Percentiles rank a stretch among this genome's conserved stretches.
These are phyloP conservation scores for Camillea tinctor DNA, from an alignment of 2,329 filamentous ascomycete genomes.

Conservation along the genomic window DNA sequence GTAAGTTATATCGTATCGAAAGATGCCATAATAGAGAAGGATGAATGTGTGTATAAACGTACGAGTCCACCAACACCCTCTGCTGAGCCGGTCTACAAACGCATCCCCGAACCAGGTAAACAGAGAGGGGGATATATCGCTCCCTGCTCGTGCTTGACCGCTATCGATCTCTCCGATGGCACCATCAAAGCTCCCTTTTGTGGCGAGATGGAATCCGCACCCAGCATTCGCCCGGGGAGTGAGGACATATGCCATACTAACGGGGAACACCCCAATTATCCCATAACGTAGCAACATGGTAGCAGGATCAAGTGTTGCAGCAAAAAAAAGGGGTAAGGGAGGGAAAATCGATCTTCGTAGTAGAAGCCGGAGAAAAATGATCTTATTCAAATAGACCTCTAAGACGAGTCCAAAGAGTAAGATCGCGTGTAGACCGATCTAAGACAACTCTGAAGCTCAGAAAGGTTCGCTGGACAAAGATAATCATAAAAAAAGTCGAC, in stretches of 20 bases:
- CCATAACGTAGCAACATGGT: not conserved
- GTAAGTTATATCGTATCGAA: too few species aligned
- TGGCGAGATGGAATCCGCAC: slow-evolving; percentile 54
- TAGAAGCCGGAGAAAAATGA: not conserved
- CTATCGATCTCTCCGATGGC: slow-evolving; percentile 58
- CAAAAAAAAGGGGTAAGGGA: too few species aligned
- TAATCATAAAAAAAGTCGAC: not conserved
- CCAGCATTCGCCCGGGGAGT: slow-evolving; percentile 41
- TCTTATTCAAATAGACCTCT: not conserved
- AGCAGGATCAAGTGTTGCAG: not conserved
- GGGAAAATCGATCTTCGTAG: not conserved
- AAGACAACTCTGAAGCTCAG: not conserved
- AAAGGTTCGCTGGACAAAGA: not conserved
- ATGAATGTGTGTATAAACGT: slow-evolving; percentile 13
- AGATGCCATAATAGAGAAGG: not conserved
- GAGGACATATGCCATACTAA: slow-evolving; percentile 29
- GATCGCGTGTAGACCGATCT: not conserved
- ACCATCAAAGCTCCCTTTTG: slow-evolving; percentile 49
- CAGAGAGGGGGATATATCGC: slow-evolving; percentile 43
- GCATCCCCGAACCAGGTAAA: slow-evolving; percentile 56
- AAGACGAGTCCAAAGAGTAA: not conserved
- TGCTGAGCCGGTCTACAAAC: slow-evolving; percentile 54
- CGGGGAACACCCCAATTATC: slow-evolving; percentile 18
- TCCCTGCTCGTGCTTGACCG: slow-evolving; percentile 61
- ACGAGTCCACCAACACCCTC: slow-evolving; percentile 65